These are phyloP conservation scores for Ocimum tenuiflorum DNA, from an alignment of 257 asterid species.

Conservation along the genomic window DNA sequence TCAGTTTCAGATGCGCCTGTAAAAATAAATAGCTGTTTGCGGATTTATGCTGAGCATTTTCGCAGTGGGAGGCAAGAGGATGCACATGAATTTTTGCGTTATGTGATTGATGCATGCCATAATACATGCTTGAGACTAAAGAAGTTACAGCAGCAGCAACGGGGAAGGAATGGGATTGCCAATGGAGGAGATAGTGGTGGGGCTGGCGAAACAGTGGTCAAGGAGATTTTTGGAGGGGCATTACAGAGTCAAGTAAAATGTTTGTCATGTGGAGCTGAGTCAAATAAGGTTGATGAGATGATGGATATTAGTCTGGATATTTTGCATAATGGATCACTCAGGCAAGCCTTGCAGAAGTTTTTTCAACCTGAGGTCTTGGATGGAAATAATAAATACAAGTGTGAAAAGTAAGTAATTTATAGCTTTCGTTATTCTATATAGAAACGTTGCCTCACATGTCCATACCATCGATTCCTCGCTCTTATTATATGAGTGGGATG, in stretches of 20 bases:
- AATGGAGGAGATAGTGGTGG: conserved; percentile 48
- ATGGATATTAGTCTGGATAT: conserved; percentile 98
- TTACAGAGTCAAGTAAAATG: conserved; percentile 93
- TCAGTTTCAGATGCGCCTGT: conserved; percentile 53
- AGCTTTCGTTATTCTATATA: background rate
- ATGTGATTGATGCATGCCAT: conserved; percentile 96
- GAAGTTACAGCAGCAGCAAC: conserved; percentile 66
- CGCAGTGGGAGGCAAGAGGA: conserved; percentile 88
- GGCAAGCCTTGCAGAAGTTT: conserved; percentile 75
- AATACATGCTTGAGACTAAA: conserved; percentile 80
- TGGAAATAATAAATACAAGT: conserved; percentile 87
- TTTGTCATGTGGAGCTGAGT: conserved; percentile 91
- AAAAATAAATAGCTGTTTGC: conserved; percentile 64
- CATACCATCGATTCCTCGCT: background rate
- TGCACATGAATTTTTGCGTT: conserved; percentile 96
- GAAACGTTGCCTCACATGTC: background rate
- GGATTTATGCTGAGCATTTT: conserved; percentile 79
- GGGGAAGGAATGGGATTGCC: conserved; percentile 42
- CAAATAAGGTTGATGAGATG: conserved; percentile 94
- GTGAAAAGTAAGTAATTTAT: conserved; percentile 69
- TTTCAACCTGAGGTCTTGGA: conserved; percentile 91
- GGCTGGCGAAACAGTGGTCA: conserved; percentile 62
- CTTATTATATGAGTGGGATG: conserved; percentile 9
- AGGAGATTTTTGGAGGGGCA: conserved; percentile 93
- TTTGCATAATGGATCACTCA: conserved; percentile 71